Evolutionary conservation across 2,329 filamentous ascomycete species (phyloP), one percentile per base, ranked within the genome.

Genomic region (Fusarium devonianum): DNA sequence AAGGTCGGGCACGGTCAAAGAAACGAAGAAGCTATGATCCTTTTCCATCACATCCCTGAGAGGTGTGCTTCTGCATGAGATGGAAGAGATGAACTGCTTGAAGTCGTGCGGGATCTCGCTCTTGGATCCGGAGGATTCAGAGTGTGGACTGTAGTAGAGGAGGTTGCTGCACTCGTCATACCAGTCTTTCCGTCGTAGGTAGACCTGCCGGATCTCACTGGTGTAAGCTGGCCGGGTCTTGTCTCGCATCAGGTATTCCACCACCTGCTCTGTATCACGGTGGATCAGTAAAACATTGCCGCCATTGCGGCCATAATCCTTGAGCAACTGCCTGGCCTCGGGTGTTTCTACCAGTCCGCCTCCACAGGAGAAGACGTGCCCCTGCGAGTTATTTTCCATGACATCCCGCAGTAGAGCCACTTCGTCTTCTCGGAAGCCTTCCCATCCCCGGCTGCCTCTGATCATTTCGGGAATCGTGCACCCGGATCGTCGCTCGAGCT

Each of bases 121-220:
- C 9, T 52, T 56, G 12, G 53, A 44, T 12, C 56, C 60, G n/a
- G 53, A 54, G 18, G 55, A 62, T 22, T 67, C 74, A 2, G 73
- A 63, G 58, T 83, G 85, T 39, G 91, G 90, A 70, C 90, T 96
- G 75, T 93, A 89, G 75, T 96, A 97, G 63, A 95, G 86, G 64
- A 91, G 88, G 69, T 96, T 99, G 76, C 92, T 97, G 78, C 94
- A 97, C 69, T 93, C 85, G 48, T 90, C 81, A 72, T 91, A 97
- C 86, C 90, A 96, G 3, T 87, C 88, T 70, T 92, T 94, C 26
- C 94, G 86, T 42, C 93, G 87, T 48, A 90, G 77, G 79, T 96
- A 99, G 3, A 99, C 93, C 8, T 85, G 86, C 75, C 91, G 88
- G 77, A 97, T 96, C 65, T 97, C 88, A 62, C 94, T 92, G 5